Evolutionary conservation across 2,329 filamentous ascomycete genomes (phyloP).

Genomic region (Ascochyta lentis): DNA sequence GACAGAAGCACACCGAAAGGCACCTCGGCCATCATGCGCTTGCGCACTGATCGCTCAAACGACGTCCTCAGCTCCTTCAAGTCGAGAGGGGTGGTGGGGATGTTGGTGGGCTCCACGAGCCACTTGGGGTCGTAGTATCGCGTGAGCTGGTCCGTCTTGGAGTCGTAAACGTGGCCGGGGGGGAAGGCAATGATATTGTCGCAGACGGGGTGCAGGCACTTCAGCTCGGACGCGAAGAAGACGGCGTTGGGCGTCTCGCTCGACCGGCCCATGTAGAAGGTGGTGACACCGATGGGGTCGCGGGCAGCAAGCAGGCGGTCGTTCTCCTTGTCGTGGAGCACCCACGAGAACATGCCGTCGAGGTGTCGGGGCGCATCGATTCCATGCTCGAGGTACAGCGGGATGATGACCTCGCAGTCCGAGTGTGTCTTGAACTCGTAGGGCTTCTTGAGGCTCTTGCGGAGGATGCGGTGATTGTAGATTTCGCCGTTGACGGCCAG

Average conservation of each 20-base stretch:
- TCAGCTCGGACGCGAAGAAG: constrained; percentile 97
- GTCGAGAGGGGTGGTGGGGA: constrained; percentile 82
- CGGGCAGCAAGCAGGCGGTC: constrained; percentile 92
- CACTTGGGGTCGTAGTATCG: constrained; percentile 92
- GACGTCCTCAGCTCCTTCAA: constrained; percentile 80
- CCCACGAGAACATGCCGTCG: constrained; percentile 99
- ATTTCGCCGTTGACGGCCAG: constrained; percentile 99
- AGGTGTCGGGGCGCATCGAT: constrained; percentile 91
- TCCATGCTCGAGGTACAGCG: constrained; percentile 92
- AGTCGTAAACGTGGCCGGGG: constrained; percentile 95
- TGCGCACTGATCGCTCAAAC: constrained; percentile 89
- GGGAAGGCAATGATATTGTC: constrained; percentile 95
- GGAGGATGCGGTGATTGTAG: constrained; percentile 97
- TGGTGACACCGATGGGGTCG: constrained; percentile 96
- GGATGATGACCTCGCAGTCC: constrained; percentile 98
- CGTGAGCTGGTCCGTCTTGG: constrained; percentile 81
- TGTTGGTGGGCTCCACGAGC: constrained; percentile 78
- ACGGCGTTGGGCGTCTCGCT: constrained; percentile 82
- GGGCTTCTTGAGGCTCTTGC: constrained; percentile 80
- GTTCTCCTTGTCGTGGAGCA: constrained; percentile 93
- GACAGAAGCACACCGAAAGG: constrained; percentile 96
- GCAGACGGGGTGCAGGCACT: constrained; percentile 90
- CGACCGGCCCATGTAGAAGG: constrained; percentile 92
- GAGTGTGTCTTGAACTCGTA: constrained; percentile 99
- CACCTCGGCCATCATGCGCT: constrained; percentile 98